Percentiles rank a stretch among this genome's conserved stretches.
Evolutionary conservation across 2,329 filamentous ascomycete genomes (phyloP).

Genomic region (Alternaria postmessia): DNA sequence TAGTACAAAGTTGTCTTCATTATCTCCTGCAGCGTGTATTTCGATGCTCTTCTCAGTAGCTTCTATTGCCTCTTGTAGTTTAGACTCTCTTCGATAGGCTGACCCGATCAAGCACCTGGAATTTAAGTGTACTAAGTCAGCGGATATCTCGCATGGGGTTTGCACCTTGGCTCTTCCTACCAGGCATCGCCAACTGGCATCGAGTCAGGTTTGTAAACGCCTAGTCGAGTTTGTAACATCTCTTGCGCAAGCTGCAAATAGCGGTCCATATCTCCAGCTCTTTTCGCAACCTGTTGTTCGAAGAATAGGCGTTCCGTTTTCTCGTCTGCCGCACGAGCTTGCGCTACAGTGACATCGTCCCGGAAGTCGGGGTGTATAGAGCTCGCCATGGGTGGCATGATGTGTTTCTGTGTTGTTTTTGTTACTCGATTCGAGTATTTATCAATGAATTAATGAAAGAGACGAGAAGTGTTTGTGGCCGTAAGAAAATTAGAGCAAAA

Average conservation of each 20-base stretch:
- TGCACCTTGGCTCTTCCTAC: background rate
- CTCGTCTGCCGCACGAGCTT: background rate
- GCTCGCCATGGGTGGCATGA: conserved; percentile 3
- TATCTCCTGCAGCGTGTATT: background rate
- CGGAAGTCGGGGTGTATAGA: conserved; percentile 4
- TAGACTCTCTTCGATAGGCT: background rate
- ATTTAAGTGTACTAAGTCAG: background rate
- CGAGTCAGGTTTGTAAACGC: background rate
- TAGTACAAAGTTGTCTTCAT: background rate
- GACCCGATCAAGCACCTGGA: background rate
- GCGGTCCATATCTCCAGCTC: background rate
- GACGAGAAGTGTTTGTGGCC: background rate
- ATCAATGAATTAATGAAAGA: background rate
- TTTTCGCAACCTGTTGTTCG: background rate
- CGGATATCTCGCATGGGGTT: background rate
- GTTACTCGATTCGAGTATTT: background rate
- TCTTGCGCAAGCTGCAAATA: background rate
- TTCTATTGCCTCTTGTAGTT: background rate
- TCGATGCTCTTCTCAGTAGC: background rate
- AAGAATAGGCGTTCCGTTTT: background rate
- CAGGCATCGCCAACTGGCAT: background rate
- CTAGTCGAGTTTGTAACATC: background rate
- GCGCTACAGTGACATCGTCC: background rate
- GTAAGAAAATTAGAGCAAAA: background rate
- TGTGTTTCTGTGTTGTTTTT: background rate